Conservation (phyloP, 305 asterid species). For the Plantago coronopus region DNA sequence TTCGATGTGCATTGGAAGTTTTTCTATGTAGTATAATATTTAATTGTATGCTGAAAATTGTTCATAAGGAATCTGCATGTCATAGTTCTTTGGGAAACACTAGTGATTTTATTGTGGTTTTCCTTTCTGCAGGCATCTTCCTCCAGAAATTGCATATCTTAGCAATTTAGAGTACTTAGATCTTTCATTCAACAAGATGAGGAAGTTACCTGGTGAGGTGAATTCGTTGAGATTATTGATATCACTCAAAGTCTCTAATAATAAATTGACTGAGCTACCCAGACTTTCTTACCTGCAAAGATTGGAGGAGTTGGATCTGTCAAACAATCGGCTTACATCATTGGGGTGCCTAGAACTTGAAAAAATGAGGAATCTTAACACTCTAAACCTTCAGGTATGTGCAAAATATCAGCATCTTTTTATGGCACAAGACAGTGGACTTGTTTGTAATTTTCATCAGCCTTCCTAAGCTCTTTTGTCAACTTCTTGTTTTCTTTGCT, state of each 20-base stretch:
- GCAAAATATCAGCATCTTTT: slow-evolving; percentile 7
- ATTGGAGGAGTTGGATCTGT: slow-evolving; percentile 78
- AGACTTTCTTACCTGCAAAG: slow-evolving; percentile 56
- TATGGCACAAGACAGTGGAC: neutral
- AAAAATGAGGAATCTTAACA: slow-evolving; percentile 61
- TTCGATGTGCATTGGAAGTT: too few species aligned
- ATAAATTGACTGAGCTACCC: slow-evolving; percentile 74
- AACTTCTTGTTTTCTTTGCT: neutral
- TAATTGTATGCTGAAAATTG: neutral
- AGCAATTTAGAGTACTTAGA: slow-evolving; percentile 70
- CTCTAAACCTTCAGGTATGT: slow-evolving; percentile 72
- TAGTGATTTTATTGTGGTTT: slow-evolving; percentile 5
- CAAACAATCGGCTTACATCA: slow-evolving; percentile 71
- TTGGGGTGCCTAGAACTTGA: slow-evolving; percentile 67
- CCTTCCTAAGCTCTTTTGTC: neutral
- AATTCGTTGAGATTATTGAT: slow-evolving; percentile 49
- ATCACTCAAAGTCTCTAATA: slow-evolving; percentile 67
- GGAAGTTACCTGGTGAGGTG: slow-evolving; percentile 77
- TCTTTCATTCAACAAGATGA: slow-evolving; percentile 87
- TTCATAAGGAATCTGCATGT: too few species aligned
- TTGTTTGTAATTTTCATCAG: neutral
- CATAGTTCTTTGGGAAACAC: too few species aligned
- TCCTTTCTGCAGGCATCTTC: slow-evolving; percentile 67
- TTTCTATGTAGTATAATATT: too few species aligned
- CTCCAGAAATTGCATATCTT: slow-evolving; percentile 85